These are phyloP conservation scores for Nicotiana benthamiana DNA, from an alignment of 257 asterid species.

Conservation along the genomic window DNA sequence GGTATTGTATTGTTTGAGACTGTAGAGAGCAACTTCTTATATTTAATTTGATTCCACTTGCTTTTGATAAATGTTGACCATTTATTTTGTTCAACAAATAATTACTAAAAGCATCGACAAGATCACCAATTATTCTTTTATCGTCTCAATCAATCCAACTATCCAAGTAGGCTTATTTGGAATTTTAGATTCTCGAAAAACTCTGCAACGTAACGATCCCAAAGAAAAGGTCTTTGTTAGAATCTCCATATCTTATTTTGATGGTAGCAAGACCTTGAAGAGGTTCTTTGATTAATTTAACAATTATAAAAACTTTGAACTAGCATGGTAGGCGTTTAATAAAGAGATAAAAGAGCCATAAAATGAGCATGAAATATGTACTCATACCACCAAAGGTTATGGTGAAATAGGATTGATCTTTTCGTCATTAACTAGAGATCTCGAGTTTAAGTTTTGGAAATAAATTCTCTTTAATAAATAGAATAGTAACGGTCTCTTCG, in stretches of 20 bases:
- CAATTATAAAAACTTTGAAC: background rate
- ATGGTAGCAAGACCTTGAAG: background rate
- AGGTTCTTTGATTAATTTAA: background rate
- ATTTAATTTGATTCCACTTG: background rate
- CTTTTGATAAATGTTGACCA: background rate
- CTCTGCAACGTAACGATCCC: background rate
- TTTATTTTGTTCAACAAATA: background rate
- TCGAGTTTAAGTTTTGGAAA: no score
- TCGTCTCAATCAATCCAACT: background rate
- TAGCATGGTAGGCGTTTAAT: background rate
- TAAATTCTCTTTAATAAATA: no score
- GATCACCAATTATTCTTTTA: background rate
- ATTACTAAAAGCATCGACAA: background rate
- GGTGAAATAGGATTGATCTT: background rate
- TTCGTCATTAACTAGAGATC: no score
- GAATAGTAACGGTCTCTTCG: no score
- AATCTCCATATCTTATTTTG: background rate
- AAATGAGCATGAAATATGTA: background rate
- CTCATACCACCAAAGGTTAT: background rate
- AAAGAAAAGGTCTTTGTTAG: background rate
- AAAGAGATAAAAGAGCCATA: no score
- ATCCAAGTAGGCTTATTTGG: background rate
- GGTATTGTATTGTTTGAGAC: background rate
- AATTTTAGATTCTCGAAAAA: background rate
- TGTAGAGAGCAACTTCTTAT: background rate